phyloP scores from a whole-genome alignment of 2,329 filamentous ascomycete genomes.

The Beauveria bassiana region DNA sequence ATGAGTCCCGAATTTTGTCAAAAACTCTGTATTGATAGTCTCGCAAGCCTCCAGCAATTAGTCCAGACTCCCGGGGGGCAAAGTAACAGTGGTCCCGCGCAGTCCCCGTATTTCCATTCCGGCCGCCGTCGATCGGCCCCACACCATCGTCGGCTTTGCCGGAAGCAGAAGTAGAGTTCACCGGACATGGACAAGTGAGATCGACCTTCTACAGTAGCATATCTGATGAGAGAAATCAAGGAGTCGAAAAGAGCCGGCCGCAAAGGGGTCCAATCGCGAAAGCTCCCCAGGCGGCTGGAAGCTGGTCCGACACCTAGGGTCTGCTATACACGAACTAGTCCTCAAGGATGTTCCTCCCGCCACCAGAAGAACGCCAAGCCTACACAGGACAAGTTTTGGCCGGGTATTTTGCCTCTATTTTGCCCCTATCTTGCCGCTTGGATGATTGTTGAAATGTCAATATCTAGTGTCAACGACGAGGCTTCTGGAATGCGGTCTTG shows the following conservation, averaged over 20 bases:
- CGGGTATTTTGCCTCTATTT: too few relatives aligned
- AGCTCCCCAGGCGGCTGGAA: too few relatives aligned
- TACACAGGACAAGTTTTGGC: too few relatives aligned
- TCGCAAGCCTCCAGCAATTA: neutral
- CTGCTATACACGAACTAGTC: too few relatives aligned
- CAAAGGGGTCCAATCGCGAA: neutral
- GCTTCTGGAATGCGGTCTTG: too few relatives aligned
- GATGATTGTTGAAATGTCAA: too few relatives aligned
- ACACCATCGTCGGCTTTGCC: neutral
- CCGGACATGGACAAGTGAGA: too few relatives aligned
- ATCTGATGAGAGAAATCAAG: neutral
- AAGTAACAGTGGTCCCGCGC: neutral
- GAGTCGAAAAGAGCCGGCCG: neutral
- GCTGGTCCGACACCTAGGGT: too few relatives aligned
- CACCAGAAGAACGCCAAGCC: too few relatives aligned
- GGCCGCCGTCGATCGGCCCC: constrained; percentile 2
- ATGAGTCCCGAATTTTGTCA: neutral
- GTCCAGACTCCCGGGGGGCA: neutral
- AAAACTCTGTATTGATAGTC: neutral
- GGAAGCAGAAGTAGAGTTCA: constrained; percentile 3
- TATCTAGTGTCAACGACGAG: too few relatives aligned
- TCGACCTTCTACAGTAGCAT: neutral
- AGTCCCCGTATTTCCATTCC: neutral
- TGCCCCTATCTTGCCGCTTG: too few relatives aligned
- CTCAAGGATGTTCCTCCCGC: too few relatives aligned